phyloP scores from a whole-genome alignment of 2,329 filamentous ascomycete species.

The Epichloe festucae region DNA sequence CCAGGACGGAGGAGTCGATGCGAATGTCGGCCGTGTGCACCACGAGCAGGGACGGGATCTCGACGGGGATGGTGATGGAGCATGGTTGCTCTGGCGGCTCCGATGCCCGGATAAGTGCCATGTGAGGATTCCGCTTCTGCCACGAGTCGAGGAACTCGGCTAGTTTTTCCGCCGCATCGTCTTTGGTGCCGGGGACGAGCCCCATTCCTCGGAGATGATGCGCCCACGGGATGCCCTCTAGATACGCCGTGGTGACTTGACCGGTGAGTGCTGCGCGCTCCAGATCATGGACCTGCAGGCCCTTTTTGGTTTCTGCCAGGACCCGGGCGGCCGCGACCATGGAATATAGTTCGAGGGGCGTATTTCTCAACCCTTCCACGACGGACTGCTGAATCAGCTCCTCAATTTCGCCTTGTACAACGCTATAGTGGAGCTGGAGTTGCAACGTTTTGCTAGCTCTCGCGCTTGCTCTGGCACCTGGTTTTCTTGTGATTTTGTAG shows the following conservation, averaged over 20 bases:
- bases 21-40: constrained; percentile 66
- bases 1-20: constrained; percentile 28
- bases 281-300: constrained; percentile 36
- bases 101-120: constrained; percentile 13
- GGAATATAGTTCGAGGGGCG: constrained; percentile 31
- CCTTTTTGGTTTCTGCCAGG: constrained; percentile 28
- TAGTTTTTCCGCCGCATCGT: constrained; percentile 17
- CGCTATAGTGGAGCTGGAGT: constrained; percentile 62
- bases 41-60: constrained; percentile 66
- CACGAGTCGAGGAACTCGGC: constrained; percentile 19
- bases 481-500: constrained; percentile 60
- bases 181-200: constrained; percentile 19
- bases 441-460: constrained; percentile 37
- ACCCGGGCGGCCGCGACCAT: constrained; percentile 33
- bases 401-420: constrained; percentile 62
- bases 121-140: constrained; percentile 16
- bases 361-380: constrained; percentile 23
- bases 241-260: constrained; percentile 34
- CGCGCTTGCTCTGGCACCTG: constrained; percentile 20
- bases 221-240: constrained; percentile 34
- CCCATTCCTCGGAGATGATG: constrained; percentile 38
- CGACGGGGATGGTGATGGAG: constrained; percentile 78
- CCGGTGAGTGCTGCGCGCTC: constrained; percentile 43
- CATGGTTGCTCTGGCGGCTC: constrained; percentile 23
- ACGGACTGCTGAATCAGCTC: constrained; percentile 33